A percentile compares a stretch with the other conserved stretches of the same genome.
These are phyloP conservation scores for Hawksworthiomyces lignivorus DNA, from an alignment of 2,329 filamentous ascomycete genomes.

Conservation along the genomic window DNA sequence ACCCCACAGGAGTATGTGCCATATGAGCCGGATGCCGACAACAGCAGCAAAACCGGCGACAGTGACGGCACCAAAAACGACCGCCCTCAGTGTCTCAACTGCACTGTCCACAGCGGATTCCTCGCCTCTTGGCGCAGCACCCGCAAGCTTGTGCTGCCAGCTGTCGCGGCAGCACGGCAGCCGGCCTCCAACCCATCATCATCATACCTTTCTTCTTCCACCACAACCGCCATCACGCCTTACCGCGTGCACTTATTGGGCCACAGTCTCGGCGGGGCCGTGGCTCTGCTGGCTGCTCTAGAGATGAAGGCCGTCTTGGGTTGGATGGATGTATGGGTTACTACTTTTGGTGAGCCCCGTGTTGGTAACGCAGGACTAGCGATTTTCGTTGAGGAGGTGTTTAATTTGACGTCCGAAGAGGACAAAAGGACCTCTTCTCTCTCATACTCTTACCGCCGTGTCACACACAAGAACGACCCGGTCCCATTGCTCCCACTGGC, in stretches of 20 bases:
- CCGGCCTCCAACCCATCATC: not conserved
- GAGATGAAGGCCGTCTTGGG: conserved; percentile 68
- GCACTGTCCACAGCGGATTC: conserved; percentile 89
- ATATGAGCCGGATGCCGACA: conserved; percentile 47
- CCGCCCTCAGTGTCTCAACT: conserved; percentile 60
- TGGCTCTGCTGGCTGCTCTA: conserved; percentile 77
- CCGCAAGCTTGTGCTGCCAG: conserved; percentile 58
- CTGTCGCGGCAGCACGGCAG: conserved; percentile 51
- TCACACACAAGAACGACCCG: conserved; percentile 83
- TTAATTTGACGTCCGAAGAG: conserved; percentile 28
- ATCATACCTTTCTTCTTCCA: conserved; percentile 30
- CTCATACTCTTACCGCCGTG: conserved; percentile 53
- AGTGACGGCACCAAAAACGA: conserved; percentile 7
- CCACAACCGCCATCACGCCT: conserved; percentile 18
- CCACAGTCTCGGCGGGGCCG: conserved; percentile 86
- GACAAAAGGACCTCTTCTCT: conserved; percentile 12
- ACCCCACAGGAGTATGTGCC: conserved; percentile 85
- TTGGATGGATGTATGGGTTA: conserved; percentile 63
- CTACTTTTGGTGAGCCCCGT: conserved; percentile 86
- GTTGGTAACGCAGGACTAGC: conserved; percentile 52
- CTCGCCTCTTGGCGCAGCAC: conserved; percentile 76
- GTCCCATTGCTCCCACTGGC: conserved; percentile 77
- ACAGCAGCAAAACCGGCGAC: not conserved
- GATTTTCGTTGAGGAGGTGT: conserved; percentile 46
- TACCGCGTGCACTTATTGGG: conserved; percentile 76